A percentile compares a stretch with the other conserved stretches of the same genome.
Conservation (phyloP, 768 basidiomycete genomes). For the Hygrocybe coccinea region DNA sequence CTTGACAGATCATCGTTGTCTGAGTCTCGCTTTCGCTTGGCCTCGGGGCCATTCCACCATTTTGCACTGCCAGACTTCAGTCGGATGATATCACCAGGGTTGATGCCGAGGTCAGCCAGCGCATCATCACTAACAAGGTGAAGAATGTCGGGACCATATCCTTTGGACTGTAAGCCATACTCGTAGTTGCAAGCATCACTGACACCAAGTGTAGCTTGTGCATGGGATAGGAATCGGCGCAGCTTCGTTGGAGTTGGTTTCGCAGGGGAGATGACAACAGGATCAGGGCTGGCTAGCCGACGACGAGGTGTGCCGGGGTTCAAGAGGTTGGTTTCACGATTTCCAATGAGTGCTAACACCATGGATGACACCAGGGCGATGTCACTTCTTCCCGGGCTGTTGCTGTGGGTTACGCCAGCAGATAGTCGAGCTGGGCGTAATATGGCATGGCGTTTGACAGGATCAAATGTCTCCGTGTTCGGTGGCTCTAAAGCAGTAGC, state of each 20-base stretch:
- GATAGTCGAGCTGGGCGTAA: background rate
- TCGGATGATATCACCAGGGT: conserved; percentile 6
- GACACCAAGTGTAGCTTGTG: conserved; percentile 3
- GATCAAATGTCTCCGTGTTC: background rate
- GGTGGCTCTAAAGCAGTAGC: background rate
- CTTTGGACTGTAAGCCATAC: background rate
- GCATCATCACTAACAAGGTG: conserved; percentile 3
- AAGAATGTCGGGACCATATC: conserved; percentile 11
- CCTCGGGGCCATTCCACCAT: conserved; percentile 13
- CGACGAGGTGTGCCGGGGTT: background rate
- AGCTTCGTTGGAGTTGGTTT: conserved; percentile 9
- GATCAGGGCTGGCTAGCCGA: background rate
- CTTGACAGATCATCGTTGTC: background rate
- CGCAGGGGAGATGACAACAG: background rate
- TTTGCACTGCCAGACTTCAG: conserved; percentile 8
- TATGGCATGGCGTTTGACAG: background rate
- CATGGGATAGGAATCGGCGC: conserved; percentile 5
- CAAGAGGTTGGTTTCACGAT: background rate
- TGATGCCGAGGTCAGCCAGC: conserved; percentile 1
- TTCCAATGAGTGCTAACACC: background rate
- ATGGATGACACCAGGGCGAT: background rate
- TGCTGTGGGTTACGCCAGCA: background rate
- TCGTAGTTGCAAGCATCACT: background rate
- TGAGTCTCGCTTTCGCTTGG: conserved; percentile 1
- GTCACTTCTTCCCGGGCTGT: background rate